Evolutionary conservation across 1,284 basidiomycete species (phyloP), one percentile per base, ranked within the genome.

Genomic region (Cryptococcus sp.): DNA sequence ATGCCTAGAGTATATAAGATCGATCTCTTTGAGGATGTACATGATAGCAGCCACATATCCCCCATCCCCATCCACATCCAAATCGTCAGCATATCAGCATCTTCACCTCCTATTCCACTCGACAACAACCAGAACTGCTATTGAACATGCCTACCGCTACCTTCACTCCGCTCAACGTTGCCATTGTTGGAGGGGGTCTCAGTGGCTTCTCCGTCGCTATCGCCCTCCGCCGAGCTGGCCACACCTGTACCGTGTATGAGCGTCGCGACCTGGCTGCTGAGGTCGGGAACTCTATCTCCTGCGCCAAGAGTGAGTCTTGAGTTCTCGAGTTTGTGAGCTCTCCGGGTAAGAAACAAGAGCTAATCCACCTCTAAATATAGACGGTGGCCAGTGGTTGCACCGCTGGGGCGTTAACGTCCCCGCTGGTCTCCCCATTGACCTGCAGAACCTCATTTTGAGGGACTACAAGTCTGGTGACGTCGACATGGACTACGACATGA

Each of bases 261-360:
- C 65, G 70, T 13, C 64, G 69, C 39, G 66, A 69, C 63, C 68
- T 71, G 57, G 62, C 64, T 37, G 64, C 65, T 43, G 72, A 74
- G 51, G 72, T 74, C 28, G 72, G 72, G 35, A 67, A 68, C 18
- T 71, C 69, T 11, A 72, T 73, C 59, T 70, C 68, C 9, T 73
- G 71, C 40, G 71, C 71, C 4, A 73, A 68, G 43, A 63, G 66
- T 62, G 43, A 52, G 62, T 52, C 15, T 33, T 9, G 28, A 4
- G 28, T 33, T n/a, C 28, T 33, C 28, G 28, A 33, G 9, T 9
- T 39, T 39, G n/a, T 28, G 15, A 13, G 7, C 38, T n/a, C 16
- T n/a, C 8, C 16, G 8, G 37, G 46, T n/a, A 56, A 15, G 21
- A 20, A 40, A 11, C 36, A 20, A 11, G 23, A 28, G 4, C 20